These are phyloP conservation scores for Colletotrichum orbiculare DNA, from an alignment of 2,329 filamentous ascomycete species.

Conservation along the genomic window DNA sequence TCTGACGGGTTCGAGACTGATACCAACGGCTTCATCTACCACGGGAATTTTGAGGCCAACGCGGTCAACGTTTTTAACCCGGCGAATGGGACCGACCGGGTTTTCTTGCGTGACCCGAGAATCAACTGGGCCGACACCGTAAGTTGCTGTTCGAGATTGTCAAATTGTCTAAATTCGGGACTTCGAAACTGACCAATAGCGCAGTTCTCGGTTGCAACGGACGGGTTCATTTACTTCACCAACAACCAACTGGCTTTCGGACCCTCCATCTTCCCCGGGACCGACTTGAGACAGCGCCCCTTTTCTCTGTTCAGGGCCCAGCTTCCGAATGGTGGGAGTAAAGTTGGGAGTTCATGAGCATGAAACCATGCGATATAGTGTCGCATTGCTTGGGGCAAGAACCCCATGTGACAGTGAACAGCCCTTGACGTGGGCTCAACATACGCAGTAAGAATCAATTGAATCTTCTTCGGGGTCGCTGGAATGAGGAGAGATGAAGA, in stretches of 20 bases:
- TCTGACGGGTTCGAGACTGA: conserved; percentile 18
- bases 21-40: conserved; percentile 19
- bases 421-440: no score
- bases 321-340: background rate
- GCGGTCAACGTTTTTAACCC: conserved; percentile 17
- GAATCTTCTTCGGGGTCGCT: no score
- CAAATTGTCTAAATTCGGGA: background rate
- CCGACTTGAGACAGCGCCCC: conserved; percentile 1
- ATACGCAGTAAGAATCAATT: no score
- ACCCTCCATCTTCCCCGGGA: conserved; percentile 2
- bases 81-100: conserved; percentile 8
- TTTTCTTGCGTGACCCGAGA: conserved; percentile 9
- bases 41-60: conserved; percentile 10
- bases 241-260: conserved; percentile 15
- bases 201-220: conserved; percentile 13
- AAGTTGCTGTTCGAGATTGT: background rate
- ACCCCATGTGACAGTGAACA: no score
- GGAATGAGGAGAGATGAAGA: no score
- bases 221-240: conserved; percentile 16
- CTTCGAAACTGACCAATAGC: background rate
- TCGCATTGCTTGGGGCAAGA: no score
- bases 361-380: no score
- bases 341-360: background rate
- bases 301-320: conserved; percentile 12
- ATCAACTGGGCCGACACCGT: conserved; percentile 21